phyloP scores from a whole-genome alignment of 371 early-diverging fungal genomes.

The Mucor velutinosus region DNA sequence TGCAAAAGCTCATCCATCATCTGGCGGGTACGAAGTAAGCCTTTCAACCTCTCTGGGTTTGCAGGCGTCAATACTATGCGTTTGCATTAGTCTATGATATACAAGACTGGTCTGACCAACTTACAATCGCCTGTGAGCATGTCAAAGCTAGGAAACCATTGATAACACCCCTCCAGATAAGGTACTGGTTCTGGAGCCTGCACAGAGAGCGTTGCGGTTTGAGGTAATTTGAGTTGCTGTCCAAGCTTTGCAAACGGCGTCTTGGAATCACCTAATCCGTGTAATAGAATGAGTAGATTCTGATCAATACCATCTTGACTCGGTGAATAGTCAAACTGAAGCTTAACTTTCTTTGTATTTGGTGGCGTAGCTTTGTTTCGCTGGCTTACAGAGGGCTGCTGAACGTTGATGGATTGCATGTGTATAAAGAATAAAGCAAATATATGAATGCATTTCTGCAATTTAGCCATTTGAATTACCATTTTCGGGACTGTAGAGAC shows the following conservation, averaged over 20 bases:
- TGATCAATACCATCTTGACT: constrained; percentile 64
- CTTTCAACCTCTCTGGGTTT: constrained; percentile 49
- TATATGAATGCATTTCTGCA: too few relatives aligned
- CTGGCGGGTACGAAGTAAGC: constrained; percentile 38
- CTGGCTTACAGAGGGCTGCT: constrained; percentile 12
- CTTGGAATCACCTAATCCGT: constrained; percentile 69
- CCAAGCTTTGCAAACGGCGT: constrained; percentile 65
- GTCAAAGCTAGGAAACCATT: constrained; percentile 73
- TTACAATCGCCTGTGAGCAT: constrained; percentile 59
- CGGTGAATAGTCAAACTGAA: constrained; percentile 54
- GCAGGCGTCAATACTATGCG: constrained; percentile 48
- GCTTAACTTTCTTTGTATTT: constrained; percentile 31
- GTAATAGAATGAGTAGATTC: constrained; percentile 74
- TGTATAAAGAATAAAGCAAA: too few relatives aligned
- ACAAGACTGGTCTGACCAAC: not conserved
- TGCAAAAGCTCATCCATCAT: constrained; percentile 37
- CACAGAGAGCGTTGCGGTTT: constrained; percentile 68
- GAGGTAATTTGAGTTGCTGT: constrained; percentile 61
- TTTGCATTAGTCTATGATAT: not conserved
- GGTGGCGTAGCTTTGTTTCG: constrained; percentile 33
- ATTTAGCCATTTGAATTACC: too few relatives aligned
- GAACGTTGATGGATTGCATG: constrained; percentile 38
- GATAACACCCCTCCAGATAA: constrained; percentile 59
- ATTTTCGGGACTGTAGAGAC: too few relatives aligned
- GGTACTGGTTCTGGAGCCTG: constrained; percentile 70